Conservation (phyloP, 2,329 filamentous ascomycete species). For the Phialocephala subalpina region DNA sequence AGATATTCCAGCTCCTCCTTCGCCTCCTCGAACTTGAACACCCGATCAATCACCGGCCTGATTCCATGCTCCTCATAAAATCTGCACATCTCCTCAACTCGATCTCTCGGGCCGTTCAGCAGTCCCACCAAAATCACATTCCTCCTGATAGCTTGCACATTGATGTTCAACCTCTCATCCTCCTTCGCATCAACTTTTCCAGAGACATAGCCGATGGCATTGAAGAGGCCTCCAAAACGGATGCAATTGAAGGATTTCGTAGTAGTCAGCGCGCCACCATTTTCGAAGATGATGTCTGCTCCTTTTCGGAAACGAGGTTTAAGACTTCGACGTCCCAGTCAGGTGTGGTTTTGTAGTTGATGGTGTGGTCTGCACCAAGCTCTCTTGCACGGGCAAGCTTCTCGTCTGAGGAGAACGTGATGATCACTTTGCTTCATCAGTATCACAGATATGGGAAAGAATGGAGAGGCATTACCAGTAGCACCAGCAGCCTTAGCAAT, state of each 20-base stretch:
- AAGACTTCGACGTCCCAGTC: conserved; percentile 59
- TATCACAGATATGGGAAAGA: conserved; percentile 40
- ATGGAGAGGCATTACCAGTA: conserved; percentile 25
- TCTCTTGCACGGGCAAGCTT: conserved; percentile 57
- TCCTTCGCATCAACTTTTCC: conserved; percentile 59
- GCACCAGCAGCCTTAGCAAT: conserved; percentile 60
- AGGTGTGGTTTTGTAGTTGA: conserved; percentile 62
- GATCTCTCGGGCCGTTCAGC: conserved; percentile 64
- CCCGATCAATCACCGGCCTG: conserved; percentile 54
- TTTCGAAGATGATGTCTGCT: conserved; percentile 63
- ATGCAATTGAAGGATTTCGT: conserved; percentile 59
- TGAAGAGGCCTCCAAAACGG: conserved; percentile 61
- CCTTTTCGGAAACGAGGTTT: conserved; percentile 52
- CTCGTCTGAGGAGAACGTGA: conserved; percentile 61
- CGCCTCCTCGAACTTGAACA: conserved; percentile 55
- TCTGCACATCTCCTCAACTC: conserved; percentile 60
- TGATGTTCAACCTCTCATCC: conserved; percentile 64
- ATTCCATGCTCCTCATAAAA: conserved; percentile 54
- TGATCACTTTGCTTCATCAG: conserved; percentile 50
- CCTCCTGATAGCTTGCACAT: conserved; percentile 55
- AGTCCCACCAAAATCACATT: conserved; percentile 61
- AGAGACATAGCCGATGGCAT: conserved; percentile 56
- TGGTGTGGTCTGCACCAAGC: conserved; percentile 59
- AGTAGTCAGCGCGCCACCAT: conserved; percentile 59
- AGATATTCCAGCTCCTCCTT: conserved; percentile 55